Conservation (phyloP, 306 rosid genomes). For the Medicago ruthenica region DNA sequence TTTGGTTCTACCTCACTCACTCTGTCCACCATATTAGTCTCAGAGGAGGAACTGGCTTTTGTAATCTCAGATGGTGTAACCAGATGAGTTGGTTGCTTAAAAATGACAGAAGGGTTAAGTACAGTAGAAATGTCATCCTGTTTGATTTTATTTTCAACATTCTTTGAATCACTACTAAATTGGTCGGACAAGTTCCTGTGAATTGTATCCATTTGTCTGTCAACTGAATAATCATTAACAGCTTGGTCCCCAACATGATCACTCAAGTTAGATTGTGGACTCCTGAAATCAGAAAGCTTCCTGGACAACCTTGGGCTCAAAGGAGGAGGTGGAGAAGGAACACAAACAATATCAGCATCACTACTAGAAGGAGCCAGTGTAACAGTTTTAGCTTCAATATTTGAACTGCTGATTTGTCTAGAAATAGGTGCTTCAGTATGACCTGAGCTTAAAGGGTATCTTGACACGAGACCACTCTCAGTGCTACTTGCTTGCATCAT, state of each 20-base stretch:
- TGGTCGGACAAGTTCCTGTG: conserved; percentile 68
- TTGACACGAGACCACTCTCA: conserved; percentile 56
- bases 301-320: conserved; percentile 87
- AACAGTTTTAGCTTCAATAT: conserved; percentile 65
- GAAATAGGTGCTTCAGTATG: conserved; percentile 60
- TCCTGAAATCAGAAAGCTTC: conserved; percentile 82
- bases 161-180: conserved; percentile 60
- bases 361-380: conserved; percentile 58
- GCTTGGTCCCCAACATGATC: conserved; percentile 72
- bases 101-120: conserved; percentile 62
- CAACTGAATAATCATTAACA: conserved; percentile 70
- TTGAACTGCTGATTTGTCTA: conserved; percentile 58
- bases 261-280: conserved; percentile 59
- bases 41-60: conserved; percentile 79
- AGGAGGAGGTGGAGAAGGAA: conserved; percentile 78
- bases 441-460: conserved; percentile 66
- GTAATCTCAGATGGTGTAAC: conserved; percentile 87
- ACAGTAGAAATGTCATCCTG: conserved; percentile 76
- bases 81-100: conserved; percentile 93
- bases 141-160: conserved; percentile 61
- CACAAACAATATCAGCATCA: conserved; percentile 69
- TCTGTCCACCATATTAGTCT: conserved; percentile 62
- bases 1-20: conserved; percentile 71
- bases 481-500: conserved; percentile 54
- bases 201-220: conserved; percentile 70